phyloP scores from a whole-genome alignment of 2,329 filamentous ascomycete species.

The Cryphonectria carpinicola region DNA sequence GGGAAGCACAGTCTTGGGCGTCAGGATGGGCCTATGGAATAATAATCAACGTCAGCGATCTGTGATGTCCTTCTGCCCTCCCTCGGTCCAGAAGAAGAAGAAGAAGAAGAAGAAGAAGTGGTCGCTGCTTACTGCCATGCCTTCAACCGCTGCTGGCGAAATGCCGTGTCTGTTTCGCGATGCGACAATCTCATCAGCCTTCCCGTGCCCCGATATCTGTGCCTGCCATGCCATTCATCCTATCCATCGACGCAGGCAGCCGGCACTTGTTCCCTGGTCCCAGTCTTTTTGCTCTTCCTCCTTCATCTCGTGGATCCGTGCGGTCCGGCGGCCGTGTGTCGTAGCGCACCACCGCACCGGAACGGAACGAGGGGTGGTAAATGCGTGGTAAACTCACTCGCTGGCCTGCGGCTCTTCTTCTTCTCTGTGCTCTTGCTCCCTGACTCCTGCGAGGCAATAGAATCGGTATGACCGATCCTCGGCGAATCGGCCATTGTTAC shows the following conservation, averaged over 20 bases:
- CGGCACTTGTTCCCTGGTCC: background rate
- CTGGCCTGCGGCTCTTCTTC: conserved; percentile 88
- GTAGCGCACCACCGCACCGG: background rate
- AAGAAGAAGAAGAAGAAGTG: conserved; percentile 16
- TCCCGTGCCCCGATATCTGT: background rate
- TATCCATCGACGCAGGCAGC: background rate
- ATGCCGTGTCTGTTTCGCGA: conserved; percentile 76
- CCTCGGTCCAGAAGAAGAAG: background rate
- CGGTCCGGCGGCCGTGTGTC: background rate
- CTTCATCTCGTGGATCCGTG: background rate
- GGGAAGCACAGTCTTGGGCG: conserved; percentile 89
- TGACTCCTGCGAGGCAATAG: conserved; percentile 59
- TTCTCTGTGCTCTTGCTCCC: conserved; percentile 65
- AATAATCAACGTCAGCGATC: conserved; percentile 22
- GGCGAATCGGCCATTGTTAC: conserved; percentile 53
- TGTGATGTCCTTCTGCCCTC: no score
- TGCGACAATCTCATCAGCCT: conserved; percentile 24
- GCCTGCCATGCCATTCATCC: background rate
- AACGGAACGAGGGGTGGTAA: background rate
- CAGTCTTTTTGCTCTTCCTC: background rate
- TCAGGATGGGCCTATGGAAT: conserved; percentile 77
- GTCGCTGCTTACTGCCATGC: conserved; percentile 87
- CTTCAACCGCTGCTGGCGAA: conserved; percentile 94
- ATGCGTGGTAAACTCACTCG: conserved; percentile 63
- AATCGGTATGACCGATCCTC: conserved; percentile 53